Percentiles rank a stretch among this genome's conserved stretches.
Conservation (phyloP, 257 asterid genomes). For the Echites panduratus region DNA sequence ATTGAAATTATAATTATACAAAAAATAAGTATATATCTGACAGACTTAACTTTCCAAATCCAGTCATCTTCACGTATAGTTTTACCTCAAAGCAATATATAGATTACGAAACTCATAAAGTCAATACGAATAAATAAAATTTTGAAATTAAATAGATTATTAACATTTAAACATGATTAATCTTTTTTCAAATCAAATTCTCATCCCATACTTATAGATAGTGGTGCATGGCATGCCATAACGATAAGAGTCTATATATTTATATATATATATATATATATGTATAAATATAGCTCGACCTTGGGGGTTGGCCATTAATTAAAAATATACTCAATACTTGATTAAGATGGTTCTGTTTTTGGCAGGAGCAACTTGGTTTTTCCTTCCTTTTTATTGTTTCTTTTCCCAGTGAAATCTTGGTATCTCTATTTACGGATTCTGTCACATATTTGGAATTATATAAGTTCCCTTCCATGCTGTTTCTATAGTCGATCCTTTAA, state of each 20-base stretch:
- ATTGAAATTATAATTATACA: background rate
- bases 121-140: too few species aligned
- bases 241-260: background rate
- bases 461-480: too few species aligned
- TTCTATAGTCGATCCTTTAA: too few species aligned
- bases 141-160: too few species aligned
- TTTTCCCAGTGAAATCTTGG: constrained; percentile 15
- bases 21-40: background rate
- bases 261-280: too few species aligned
- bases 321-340: too few species aligned
- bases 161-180: too few species aligned
- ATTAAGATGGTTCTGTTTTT: constrained; percentile 9
- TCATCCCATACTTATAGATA: background rate
- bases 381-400: too few species aligned
- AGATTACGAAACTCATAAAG: too few species aligned
- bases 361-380: constrained; percentile 15
- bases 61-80: background rate
- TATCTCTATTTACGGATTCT: background rate
- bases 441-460: background rate
- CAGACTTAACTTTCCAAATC: background rate
- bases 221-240: background rate
- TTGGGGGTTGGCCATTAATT: background rate
- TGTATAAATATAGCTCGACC: background rate
- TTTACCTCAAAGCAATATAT: background rate
- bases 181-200: too few species aligned